Evolutionary conservation across 257 asterid genomes (phyloP).

Genomic region (Pogostemon cablin): DNA sequence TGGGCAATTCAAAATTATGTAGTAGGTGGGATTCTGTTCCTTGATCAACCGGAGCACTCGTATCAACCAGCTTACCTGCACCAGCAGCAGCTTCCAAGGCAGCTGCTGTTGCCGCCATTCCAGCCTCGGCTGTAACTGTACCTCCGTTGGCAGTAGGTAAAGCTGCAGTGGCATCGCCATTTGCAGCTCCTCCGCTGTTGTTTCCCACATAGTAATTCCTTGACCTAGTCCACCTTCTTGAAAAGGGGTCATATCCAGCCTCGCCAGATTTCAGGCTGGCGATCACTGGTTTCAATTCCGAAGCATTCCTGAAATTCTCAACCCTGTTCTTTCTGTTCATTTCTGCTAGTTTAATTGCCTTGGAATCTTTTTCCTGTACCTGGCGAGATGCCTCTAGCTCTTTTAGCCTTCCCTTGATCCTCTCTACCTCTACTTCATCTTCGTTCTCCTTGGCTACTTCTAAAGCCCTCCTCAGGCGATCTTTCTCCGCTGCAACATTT

Average conservation of each 20-base stretch:
- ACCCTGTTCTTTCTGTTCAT: slow-evolving; percentile 88
- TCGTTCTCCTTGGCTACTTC: slow-evolving; percentile 82
- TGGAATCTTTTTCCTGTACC: slow-evolving; percentile 60
- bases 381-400: slow-evolving; percentile 76
- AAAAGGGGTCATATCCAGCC: slow-evolving; percentile 94
- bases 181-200: slow-evolving; percentile 43
- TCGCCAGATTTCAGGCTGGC: slow-evolving; percentile 75
- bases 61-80: slow-evolving; percentile 91
- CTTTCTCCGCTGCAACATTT: slow-evolving; percentile 94
- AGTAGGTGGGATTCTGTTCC: slow-evolving; percentile 69
- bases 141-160: slow-evolving; percentile 37
- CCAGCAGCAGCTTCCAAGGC: slow-evolving; percentile 86
- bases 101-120: slow-evolving; percentile 65
- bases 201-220: slow-evolving; percentile 70
- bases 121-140: slow-evolving; percentile 43
- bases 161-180: slow-evolving; percentile 44
- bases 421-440: slow-evolving; percentile 73
- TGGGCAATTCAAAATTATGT: slow-evolving; percentile 75
- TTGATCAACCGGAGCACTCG: slow-evolving; percentile 81
- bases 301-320: slow-evolving; percentile 91
- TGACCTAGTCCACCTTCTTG: slow-evolving; percentile 97
- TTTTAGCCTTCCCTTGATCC: slow-evolving; percentile 64
- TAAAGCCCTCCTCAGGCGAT: slow-evolving; percentile 78
- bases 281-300: slow-evolving; percentile 62
- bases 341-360: slow-evolving; percentile 83